A percentile compares a stretch with the other conserved stretches of the same genome.
phyloP scores from a whole-genome alignment of 2,329 filamentous ascomycete genomes.

The Fusarium sp. region DNA sequence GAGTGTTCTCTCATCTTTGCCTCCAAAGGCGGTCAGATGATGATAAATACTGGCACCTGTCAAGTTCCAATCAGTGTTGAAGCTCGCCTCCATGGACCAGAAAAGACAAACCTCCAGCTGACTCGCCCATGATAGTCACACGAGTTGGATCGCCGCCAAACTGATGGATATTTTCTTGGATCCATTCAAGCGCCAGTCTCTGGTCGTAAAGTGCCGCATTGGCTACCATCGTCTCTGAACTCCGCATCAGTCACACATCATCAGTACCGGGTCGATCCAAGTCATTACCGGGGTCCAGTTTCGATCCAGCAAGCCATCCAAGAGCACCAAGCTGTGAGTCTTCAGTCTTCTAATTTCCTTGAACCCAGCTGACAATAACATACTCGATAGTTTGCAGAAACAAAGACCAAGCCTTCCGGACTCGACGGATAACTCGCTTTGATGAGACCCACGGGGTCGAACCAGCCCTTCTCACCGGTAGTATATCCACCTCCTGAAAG shows the following conservation, averaged over 20 bases:
- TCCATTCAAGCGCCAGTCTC: neutral
- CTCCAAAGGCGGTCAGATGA: neutral
- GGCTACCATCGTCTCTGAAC: neutral
- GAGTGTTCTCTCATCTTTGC: neutral
- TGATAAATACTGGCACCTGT: neutral
- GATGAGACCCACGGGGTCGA: neutral
- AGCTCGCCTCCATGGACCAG: neutral
- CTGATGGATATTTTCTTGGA: neutral
- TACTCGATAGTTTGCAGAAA: neutral
- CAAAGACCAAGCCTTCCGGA: neutral
- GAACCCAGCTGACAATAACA: fast-evolving
- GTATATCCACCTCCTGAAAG: neutral
- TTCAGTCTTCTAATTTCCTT: fast-evolving
- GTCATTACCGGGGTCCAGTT: neutral
- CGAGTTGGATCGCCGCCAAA: neutral
- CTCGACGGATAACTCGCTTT: neutral
- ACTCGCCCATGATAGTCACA: neutral
- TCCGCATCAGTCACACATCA: neutral
- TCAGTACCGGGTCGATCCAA: fast-evolving
- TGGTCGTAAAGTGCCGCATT: neutral
- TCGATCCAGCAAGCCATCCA: neutral
- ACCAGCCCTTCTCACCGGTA: neutral
- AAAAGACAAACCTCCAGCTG: neutral
- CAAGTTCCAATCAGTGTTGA: neutral
- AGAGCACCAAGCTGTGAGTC: neutral